Evolutionary conservation across 441 rosid species (phyloP).

Genomic region (Metrosideros polymorpha): DNA sequence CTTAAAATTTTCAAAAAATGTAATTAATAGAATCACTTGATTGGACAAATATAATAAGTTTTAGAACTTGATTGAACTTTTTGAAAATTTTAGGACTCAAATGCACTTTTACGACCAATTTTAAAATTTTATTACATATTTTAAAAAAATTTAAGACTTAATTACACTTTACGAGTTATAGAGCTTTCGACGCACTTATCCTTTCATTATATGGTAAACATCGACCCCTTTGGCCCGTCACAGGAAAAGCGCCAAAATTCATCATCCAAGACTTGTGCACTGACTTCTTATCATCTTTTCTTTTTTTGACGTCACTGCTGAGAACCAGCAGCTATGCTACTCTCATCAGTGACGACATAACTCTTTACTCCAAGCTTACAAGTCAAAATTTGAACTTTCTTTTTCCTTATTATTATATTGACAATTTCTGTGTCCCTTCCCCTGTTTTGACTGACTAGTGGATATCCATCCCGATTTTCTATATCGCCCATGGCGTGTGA

Average conservation of each 20-base stretch:
- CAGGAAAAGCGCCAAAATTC: neutral
- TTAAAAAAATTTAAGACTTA: no score
- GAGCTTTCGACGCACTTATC: no score
- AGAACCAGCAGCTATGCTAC: neutral
- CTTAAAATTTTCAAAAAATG: no score
- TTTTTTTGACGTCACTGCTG: neutral
- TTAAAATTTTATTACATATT: no score
- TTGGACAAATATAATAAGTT: no score
- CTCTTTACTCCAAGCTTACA: neutral
- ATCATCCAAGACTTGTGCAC: neutral
- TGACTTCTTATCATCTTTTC: neutral
- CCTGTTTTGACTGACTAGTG: neutral
- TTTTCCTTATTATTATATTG: neutral
- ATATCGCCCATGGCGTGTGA: neutral
- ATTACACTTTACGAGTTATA: no score
- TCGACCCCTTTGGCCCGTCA: neutral
- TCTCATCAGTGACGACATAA: neutral
- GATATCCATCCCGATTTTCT: neutral
- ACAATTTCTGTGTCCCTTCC: neutral
- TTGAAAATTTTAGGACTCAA: no score
- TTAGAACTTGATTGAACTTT: no score
- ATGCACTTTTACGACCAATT: no score
- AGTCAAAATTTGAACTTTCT: neutral
- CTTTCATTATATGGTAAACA: neutral
- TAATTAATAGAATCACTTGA: no score